Evolutionary conservation across 768 basidiomycete genomes (phyloP).

Genomic region (Russula earlei): DNA sequence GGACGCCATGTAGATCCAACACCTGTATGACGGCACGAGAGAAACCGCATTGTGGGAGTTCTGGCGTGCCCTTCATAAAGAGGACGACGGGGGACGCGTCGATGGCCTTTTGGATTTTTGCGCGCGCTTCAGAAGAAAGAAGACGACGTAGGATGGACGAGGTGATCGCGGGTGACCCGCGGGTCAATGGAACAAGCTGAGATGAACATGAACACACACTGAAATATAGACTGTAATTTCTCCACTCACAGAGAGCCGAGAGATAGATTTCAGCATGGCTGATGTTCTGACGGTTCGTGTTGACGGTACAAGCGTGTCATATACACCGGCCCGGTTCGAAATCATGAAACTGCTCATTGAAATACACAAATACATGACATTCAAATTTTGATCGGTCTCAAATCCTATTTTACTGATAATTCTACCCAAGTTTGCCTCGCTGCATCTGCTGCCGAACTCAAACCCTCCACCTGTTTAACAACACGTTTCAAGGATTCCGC

Average conservation of each 20-base stretch:
- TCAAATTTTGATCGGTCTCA: too few species aligned
- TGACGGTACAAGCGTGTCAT: neutral
- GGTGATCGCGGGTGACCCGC: constrained; percentile 18
- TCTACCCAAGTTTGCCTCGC: too few species aligned
- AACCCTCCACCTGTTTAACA: too few species aligned
- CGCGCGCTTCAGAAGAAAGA: constrained; percentile 53
- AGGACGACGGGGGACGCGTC: constrained; percentile 73
- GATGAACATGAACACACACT: neutral
- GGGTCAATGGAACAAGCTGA: constrained; percentile 13
- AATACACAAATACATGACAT: too few species aligned
- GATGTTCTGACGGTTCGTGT: neutral
- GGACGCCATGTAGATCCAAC: constrained; percentile 75
- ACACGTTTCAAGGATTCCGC: too few species aligned
- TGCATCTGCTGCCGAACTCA: too few species aligned
- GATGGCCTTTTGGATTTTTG: constrained; percentile 66
- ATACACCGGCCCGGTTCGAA: too few species aligned
- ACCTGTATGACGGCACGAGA: constrained; percentile 90
- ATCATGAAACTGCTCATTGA: too few species aligned
- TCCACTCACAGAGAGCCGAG: constrained; percentile 7
- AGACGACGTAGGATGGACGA: constrained; percentile 33
- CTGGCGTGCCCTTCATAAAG: constrained; percentile 97
- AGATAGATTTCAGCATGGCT: constrained; percentile 3
- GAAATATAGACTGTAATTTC: neutral
- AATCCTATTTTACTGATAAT: too few species aligned
- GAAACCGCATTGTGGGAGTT: constrained; percentile 87